Conservation (phyloP, 2,329 filamentous ascomycete species). For the Arachnopeziza araneosa region DNA sequence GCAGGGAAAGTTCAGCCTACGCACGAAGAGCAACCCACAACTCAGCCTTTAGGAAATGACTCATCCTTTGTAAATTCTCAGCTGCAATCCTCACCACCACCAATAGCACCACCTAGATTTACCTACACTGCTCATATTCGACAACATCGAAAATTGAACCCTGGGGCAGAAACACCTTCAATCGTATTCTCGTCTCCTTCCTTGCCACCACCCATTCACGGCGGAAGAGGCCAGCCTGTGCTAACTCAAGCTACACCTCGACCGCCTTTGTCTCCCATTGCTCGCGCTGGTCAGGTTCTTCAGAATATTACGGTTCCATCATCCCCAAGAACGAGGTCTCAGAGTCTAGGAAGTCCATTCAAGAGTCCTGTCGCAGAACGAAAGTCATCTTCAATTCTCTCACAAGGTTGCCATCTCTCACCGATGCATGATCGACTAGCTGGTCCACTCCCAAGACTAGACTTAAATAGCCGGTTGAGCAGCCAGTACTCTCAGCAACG, state of each 20-base stretch:
- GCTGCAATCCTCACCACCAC: conserved; percentile 29
- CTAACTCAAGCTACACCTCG: conserved; percentile 11
- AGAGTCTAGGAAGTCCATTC: conserved; percentile 31
- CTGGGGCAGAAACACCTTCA: conserved; percentile 26
- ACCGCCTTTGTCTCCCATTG: conserved; percentile 26
- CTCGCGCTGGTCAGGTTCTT: conserved; percentile 29
- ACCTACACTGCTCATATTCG: conserved; percentile 27
- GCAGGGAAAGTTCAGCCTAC: background rate
- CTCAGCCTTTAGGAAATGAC: conserved; percentile 1
- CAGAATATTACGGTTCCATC: conserved; percentile 29
- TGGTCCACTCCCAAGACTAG: conserved; percentile 19
- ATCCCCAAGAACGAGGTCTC: conserved; percentile 27
- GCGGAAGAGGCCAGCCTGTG: conserved; percentile 11
- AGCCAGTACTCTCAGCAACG: conserved; percentile 10
- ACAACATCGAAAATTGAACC: conserved; percentile 21
- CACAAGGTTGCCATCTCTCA: conserved; percentile 12
- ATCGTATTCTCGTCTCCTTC: conserved; percentile 31
- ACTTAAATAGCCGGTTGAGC: conserved; percentile 17
- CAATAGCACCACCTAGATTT: conserved; percentile 23
- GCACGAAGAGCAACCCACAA: background rate
- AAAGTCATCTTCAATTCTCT: conserved; percentile 19
- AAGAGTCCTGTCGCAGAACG: conserved; percentile 27
- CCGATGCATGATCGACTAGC: conserved; percentile 13
- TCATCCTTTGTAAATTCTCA: conserved; percentile 19
- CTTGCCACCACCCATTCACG: conserved; percentile 26